phyloP scores from a whole-genome alignment of 148 eudicot genomes.

The Amaranthus hypochondriacus region DNA sequence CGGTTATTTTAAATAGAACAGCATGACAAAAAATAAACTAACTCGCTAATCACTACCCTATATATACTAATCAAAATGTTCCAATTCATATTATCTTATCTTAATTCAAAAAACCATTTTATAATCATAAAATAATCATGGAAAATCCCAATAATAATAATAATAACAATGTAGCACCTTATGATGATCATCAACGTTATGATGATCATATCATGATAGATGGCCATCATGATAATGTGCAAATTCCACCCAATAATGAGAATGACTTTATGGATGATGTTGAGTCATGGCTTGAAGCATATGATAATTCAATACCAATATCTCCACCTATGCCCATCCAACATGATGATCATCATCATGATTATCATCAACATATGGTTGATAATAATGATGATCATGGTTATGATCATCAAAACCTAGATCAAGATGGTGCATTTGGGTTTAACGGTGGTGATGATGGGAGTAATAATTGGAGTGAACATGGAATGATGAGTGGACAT shows the following conservation, averaged over 20 bases:
- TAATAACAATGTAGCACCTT: background rate
- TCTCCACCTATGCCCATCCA: background rate
- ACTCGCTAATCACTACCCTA: slow-evolving; percentile 2
- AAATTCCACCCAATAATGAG: background rate
- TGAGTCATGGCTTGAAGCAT: slow-evolving; percentile 1
- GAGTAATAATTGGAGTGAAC: background rate
- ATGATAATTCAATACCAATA: background rate
- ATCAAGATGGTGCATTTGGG: background rate
- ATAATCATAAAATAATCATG: background rate
- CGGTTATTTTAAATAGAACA: background rate
- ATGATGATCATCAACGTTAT: slow-evolving; percentile 2
- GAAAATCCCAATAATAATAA: background rate
- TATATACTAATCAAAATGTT: too few relatives aligned
- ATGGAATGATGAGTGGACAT: background rate
- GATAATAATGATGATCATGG: background rate
- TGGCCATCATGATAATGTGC: background rate
- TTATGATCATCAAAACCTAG: background rate
- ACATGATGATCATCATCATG: background rate
- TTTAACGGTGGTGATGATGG: background rate
- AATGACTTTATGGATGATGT: background rate
- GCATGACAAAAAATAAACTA: slow-evolving; percentile 20
- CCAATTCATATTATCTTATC: too few relatives aligned
- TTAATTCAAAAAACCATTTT: background rate
- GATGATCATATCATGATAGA: background rate
- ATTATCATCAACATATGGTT: background rate